Evolutionary conservation across 2,329 filamentous ascomycete genomes (phyloP).

Genomic region (Fusarium chaquense): DNA sequence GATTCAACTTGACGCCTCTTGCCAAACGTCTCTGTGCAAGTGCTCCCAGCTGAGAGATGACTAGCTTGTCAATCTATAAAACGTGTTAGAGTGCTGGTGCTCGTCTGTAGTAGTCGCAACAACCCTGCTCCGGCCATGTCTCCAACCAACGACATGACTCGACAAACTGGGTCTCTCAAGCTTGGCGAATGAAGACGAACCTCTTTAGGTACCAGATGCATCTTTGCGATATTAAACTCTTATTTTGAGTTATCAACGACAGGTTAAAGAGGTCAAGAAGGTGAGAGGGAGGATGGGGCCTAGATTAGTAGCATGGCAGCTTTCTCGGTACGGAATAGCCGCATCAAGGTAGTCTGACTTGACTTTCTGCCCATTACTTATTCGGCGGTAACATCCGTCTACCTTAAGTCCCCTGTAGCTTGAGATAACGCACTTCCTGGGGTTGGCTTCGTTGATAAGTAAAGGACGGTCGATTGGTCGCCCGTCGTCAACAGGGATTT

Average conservation of each 20-base stretch:
- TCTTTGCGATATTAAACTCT: constrained; percentile 43
- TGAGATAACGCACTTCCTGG: constrained; percentile 24
- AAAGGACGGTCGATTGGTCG: constrained; percentile 26
- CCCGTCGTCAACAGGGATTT: constrained; percentile 18
- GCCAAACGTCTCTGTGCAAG: constrained; percentile 90
- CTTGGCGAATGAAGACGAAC: constrained; percentile 50
- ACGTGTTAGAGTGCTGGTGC: constrained; percentile 22
- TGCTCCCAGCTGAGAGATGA: constrained; percentile 87
- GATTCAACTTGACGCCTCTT: constrained; percentile 88
- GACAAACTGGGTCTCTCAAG: constrained; percentile 20
- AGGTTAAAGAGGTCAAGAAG: background rate
- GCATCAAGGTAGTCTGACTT: constrained; percentile 30
- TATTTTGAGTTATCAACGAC: background rate
- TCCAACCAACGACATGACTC: constrained; percentile 23
- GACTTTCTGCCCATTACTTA: constrained; percentile 28
- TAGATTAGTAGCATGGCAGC: constrained; percentile 8
- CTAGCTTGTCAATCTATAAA: constrained; percentile 90
- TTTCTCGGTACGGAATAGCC: constrained; percentile 33
- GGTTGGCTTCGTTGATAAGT: constrained; percentile 29
- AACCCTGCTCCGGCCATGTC: constrained; percentile 39
- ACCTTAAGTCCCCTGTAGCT: constrained; percentile 18
- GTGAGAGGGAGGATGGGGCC: constrained; percentile 7
- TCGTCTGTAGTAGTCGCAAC: constrained; percentile 7
- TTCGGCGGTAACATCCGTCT: constrained; percentile 14
- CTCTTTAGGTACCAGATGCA: constrained; percentile 64